Evolutionary conservation across 306 rosid genomes (phyloP).

Genomic region (Acacia crassicarpa): DNA sequence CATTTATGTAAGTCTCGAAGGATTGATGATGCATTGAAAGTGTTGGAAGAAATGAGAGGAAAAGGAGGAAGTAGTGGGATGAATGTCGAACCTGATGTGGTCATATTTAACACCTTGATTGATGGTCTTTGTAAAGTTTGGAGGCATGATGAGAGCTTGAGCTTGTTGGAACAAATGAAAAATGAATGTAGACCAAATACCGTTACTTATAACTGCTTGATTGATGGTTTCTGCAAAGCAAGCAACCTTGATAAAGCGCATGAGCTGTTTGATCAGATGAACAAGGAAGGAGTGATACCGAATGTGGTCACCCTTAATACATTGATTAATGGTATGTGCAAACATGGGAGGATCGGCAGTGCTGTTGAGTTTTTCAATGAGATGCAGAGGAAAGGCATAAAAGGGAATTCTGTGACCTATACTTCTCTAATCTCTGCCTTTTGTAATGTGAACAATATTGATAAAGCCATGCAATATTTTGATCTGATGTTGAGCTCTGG

Average conservation of each 20-base stretch:
- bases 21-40: constrained; percentile 62
- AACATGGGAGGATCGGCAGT: constrained; percentile 50
- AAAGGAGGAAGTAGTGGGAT: constrained; percentile 31
- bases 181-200: constrained; percentile 47
- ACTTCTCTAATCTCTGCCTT: constrained; percentile 59
- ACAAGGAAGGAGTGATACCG: constrained; percentile 48
- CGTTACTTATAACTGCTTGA: constrained; percentile 72
- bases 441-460: constrained; percentile 67
- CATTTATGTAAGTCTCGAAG: constrained; percentile 70
- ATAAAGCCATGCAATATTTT: constrained; percentile 65
- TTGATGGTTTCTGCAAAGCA: constrained; percentile 56
- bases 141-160: constrained; percentile 72
- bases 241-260: constrained; percentile 61
- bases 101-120: constrained; percentile 66
- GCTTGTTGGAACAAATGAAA: constrained; percentile 70
- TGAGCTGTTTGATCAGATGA: constrained; percentile 63
- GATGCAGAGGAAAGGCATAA: constrained; percentile 59
- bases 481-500: constrained; percentile 58
- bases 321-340: constrained; percentile 74
- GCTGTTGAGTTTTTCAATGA: constrained; percentile 65
- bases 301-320: constrained; percentile 68
- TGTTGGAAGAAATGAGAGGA: constrained; percentile 58
- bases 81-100: constrained; percentile 57
- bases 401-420: constrained; percentile 62
- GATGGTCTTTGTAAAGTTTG: constrained; percentile 88